A percentile compares a stretch with the other conserved stretches of the same genome.
Conservation (phyloP, 306 rosid species). For the Notholithocarpus densiflorus region DNA sequence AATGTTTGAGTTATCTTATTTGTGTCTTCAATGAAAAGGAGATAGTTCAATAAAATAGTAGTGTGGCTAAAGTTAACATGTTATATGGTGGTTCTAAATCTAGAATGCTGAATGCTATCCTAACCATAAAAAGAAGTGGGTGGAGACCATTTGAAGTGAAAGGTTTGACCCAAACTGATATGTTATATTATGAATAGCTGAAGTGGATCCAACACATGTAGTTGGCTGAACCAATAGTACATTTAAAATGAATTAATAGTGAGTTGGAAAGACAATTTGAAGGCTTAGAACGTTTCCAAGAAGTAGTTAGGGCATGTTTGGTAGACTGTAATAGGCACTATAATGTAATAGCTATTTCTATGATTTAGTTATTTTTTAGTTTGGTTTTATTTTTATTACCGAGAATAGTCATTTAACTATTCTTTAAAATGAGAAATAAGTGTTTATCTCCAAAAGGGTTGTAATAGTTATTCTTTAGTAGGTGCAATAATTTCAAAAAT, state of each 20-base stretch:
- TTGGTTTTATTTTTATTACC: too few relatives aligned
- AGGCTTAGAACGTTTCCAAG: neutral
- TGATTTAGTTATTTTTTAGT: too few relatives aligned
- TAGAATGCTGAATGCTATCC: neutral
- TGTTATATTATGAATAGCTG: neutral
- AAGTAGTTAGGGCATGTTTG: neutral
- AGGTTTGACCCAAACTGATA: neutral
- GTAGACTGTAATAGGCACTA: too few relatives aligned
- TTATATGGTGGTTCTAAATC: neutral
- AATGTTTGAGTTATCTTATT: neutral
- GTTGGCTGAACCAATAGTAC: neutral
- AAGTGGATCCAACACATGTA: neutral
- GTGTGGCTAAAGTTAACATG: neutral
- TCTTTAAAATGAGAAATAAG: too few relatives aligned
- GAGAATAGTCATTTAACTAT: too few relatives aligned
- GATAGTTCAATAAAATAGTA: neutral
- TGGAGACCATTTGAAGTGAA: neutral
- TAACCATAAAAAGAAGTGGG: neutral
- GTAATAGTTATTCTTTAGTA: too few relatives aligned
- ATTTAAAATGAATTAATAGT: neutral
- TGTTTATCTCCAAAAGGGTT: too few relatives aligned
- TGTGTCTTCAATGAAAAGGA: neutral
- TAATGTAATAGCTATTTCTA: too few relatives aligned
- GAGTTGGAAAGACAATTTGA: neutral
- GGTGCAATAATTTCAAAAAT: too few relatives aligned